Conservation (phyloP, 2,329 filamentous ascomycete genomes). For the Didymosphaeria variabile region DNA sequence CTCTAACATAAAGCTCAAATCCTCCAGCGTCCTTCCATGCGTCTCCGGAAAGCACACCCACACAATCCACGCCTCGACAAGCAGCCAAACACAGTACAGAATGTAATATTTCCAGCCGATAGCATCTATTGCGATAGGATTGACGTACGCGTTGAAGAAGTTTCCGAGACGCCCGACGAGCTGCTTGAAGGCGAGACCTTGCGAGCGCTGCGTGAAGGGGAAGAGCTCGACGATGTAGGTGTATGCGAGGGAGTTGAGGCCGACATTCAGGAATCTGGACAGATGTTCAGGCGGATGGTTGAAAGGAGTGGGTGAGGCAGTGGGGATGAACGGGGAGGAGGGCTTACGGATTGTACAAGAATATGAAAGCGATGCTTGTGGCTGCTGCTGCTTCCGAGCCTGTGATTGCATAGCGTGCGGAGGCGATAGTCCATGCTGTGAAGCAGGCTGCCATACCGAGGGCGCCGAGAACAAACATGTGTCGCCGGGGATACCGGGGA, state of each 20-base stretch:
- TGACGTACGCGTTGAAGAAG: conserved; percentile 9
- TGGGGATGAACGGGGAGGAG: too few species aligned
- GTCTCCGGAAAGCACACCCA: conserved; percentile 6
- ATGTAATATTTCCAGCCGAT: conserved; percentile 9
- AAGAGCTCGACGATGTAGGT: conserved; percentile 11
- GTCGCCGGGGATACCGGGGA: conserved; percentile 1
- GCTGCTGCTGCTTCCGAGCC: not conserved
- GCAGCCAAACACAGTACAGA: conserved; percentile 3
- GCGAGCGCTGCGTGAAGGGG: conserved; percentile 6
- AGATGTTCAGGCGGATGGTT: not conserved
- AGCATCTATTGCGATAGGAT: conserved; percentile 3
- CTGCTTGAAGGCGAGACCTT: conserved; percentile 6
- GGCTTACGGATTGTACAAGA: conserved; percentile 8
- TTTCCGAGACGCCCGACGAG: not conserved
- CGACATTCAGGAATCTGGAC: not conserved
- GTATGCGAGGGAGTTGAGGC: conserved; percentile 2
- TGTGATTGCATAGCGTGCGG: not conserved
- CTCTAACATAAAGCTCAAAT: conserved; percentile 1
- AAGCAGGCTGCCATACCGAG: conserved; percentile 6
- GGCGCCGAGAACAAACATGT: conserved; percentile 11
- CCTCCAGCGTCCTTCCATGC: not conserved
- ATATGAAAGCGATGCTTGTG: not conserved
- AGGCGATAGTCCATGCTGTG: not conserved
- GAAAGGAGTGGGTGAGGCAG: not conserved
- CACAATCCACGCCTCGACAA: not conserved